Evolutionary conservation across 2,329 filamentous ascomycete genomes (phyloP).

Genomic region (Leptographium wingfieldii): DNA sequence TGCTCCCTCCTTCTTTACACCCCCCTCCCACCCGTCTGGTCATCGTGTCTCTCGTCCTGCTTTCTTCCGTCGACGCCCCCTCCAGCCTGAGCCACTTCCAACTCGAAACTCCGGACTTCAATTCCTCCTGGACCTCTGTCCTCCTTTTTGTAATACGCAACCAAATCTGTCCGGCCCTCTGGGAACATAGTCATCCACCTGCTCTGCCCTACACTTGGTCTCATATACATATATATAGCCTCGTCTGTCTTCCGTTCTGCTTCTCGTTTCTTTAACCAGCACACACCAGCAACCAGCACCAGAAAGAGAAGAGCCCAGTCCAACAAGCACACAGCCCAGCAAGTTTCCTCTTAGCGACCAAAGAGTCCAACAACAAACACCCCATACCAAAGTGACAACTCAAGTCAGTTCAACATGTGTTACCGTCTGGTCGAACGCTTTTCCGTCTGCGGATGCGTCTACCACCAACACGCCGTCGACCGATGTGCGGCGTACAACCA

Average conservation of each 20-base stretch:
- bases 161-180: not conserved
- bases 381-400: not conserved
- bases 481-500: slow-evolving; percentile 66
- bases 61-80: not conserved
- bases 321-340: not conserved
- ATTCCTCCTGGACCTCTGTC: not conserved
- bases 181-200: not conserved
- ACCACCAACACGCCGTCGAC: slow-evolving; percentile 78
- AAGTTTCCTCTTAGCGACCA: not conserved
- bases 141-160: not conserved
- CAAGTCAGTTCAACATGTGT: slow-evolving; percentile 49
- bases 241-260: not conserved
- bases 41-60: not conserved
- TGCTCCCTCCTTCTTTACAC: not conserved
- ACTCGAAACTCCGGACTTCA: not conserved
- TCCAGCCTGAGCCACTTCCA: not conserved
- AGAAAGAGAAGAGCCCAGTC: not conserved
- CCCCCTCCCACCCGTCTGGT: not conserved
- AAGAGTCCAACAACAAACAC: not conserved
- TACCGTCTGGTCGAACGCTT: slow-evolving; percentile 79
- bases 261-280: not conserved
- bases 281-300: not conserved
- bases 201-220: not conserved
- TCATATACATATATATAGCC: slow-evolving; percentile 6
- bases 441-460: slow-evolving; percentile 75